Base-by-base conservation (phyloP, 257 asterid species). In the Paulownia fortunei region DNA sequence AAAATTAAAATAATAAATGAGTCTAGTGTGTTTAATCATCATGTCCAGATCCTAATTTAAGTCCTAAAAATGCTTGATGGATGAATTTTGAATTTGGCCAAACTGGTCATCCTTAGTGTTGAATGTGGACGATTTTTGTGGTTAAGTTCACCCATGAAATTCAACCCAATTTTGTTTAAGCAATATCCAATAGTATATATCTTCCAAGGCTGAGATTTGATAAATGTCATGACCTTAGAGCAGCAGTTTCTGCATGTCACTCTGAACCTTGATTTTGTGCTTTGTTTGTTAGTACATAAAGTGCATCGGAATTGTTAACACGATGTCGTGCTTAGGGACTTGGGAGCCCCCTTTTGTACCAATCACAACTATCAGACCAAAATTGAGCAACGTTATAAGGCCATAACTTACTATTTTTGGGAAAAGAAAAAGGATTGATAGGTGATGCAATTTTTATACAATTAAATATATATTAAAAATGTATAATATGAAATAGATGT, bases 261-360 rank as follows among this genome's bases (percentile, higher is more conserved):
- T 65, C 54, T 44, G 60, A 62, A 27, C 8, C 30, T 68, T 58
- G 59, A 67, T 34, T 21, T 39, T 8, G 69, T 58, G 55, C 72
- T 55, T 65, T 79, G 76, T 73, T 21, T 71, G 73, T 8, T 47
- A 63, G 73, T 34, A 26, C 56, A 15, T 13, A 34, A 42, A 8
- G n/a, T 19, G 76, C 65, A 51, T 51, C 2, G 64, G 30, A 32
- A 62, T 21, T 47, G 24, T 16, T 21, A 36, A 16, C 47, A 36
- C 6, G 8, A 2, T 63, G 47, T 34, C 47, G 2, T 16, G 49
- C 69, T 34, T 63, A 32, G 26, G 49, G 13, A 63, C 13, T 32
- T n/a, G 69, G 32, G 62, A 19, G 62, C 62, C 62, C 18, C 11
- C 54, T 46, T 46, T 34, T 34, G 5, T 34, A 34, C 37, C 37